Percentiles rank a stretch among this genome's conserved stretches.
Evolutionary conservation across 2,329 filamentous ascomycete genomes (phyloP).

Genomic region (Fusarium sp.): DNA sequence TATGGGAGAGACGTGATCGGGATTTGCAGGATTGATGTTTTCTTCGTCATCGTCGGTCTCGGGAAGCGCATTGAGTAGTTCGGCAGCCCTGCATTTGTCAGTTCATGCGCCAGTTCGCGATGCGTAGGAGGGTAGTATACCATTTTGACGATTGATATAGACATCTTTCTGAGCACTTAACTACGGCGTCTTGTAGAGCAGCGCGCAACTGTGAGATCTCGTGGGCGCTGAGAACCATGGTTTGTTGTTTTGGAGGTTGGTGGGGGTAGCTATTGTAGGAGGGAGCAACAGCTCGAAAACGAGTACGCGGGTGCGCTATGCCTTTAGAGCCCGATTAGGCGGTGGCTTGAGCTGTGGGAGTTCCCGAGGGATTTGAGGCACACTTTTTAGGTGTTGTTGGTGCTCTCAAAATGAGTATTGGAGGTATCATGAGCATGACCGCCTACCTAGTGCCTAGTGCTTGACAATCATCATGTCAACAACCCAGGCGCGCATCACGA

Average conservation of each 20-base stretch:
- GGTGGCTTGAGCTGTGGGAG: not conserved
- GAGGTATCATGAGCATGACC: conserved; percentile 37
- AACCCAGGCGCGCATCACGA: conserved; percentile 10
- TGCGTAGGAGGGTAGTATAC: conserved; percentile 60
- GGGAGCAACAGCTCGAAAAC: conserved; percentile 7
- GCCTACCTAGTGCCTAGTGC: not conserved
- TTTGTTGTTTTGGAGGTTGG: conserved; percentile 34
- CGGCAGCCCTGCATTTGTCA: conserved; percentile 80
- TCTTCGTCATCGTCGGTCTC: conserved; percentile 69
- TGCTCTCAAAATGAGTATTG: not conserved
- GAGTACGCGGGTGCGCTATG: conserved; percentile 13
- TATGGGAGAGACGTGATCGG: conserved; percentile 60
- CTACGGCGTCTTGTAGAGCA: conserved; percentile 84
- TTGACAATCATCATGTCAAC: conserved; percentile 35
- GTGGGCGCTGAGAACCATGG: conserved; percentile 67
- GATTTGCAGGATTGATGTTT: conserved; percentile 47
- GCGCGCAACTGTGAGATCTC: conserved; percentile 75
- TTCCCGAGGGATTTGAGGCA: not conserved
- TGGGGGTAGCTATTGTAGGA: conserved; percentile 29
- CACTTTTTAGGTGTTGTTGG: not conserved
- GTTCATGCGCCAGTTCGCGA: conserved; percentile 2
- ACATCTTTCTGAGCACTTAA: conserved; percentile 93
- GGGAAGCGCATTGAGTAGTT: conserved; percentile 87
- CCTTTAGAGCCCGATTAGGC: not conserved
- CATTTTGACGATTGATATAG: conserved; percentile 98